Conservation (phyloP, 768 basidiomycete genomes). For the Lentinus tigrinus region DNA sequence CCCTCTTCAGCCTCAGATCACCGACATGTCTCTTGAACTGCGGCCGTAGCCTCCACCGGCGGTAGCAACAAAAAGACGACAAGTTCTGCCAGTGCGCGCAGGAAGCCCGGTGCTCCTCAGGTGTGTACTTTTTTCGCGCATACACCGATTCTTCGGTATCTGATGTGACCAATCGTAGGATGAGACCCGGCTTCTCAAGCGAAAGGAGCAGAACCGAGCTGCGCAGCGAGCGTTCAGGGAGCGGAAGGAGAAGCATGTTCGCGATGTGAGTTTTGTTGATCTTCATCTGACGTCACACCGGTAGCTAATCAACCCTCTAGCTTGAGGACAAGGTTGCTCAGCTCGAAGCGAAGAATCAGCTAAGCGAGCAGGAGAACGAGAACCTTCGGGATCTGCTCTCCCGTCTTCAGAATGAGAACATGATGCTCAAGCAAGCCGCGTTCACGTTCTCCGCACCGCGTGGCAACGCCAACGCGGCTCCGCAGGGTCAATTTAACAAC, state of each 20-base stretch:
- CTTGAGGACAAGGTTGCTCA: slow-evolving; percentile 89
- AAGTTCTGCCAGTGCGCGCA: slow-evolving; percentile 14
- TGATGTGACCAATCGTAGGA: slow-evolving; percentile 42
- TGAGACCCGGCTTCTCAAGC: slow-evolving; percentile 73
- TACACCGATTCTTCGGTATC: not conserved
- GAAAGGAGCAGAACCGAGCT: slow-evolving; percentile 96
- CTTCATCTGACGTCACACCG: not conserved
- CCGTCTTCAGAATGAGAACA: slow-evolving; percentile 85
- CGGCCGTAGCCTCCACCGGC: slow-evolving; percentile 1
- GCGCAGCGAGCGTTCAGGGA: slow-evolving; percentile 98
- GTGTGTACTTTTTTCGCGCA: slow-evolving; percentile 1
- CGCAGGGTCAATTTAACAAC: slow-evolving; percentile 15
- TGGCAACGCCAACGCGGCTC: slow-evolving; percentile 23
- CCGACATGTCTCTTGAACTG: slow-evolving; percentile 3
- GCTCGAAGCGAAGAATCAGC: slow-evolving; percentile 80
- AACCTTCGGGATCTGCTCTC: slow-evolving; percentile 84
- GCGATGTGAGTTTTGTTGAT: slow-evolving; percentile 66
- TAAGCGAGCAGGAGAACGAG: slow-evolving; percentile 75
- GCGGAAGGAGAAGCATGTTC: slow-evolving; percentile 95
- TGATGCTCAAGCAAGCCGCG: slow-evolving; percentile 71
- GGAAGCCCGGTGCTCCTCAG: slow-evolving; percentile 25
- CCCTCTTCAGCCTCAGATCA: not conserved
- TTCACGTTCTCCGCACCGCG: slow-evolving; percentile 85
- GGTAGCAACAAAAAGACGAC: slow-evolving; percentile 10
- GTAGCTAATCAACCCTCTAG: slow-evolving; percentile 36